A percentile compares a stretch with the other conserved stretches of the same genome.
phyloP scores from a whole-genome alignment of 352 stramenopile genomes.

The Phytophthora pseudosyringae region DNA sequence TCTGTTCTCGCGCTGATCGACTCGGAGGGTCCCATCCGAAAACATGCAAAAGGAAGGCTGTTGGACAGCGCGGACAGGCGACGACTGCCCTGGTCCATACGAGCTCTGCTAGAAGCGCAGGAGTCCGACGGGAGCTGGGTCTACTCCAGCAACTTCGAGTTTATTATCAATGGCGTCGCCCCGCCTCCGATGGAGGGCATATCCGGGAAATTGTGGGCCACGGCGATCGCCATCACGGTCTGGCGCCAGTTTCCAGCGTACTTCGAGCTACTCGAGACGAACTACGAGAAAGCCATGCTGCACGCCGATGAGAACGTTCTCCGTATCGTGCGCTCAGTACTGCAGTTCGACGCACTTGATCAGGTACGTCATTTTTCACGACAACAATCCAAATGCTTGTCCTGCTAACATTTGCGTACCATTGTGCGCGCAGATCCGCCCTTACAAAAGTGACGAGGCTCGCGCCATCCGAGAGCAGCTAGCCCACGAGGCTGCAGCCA shows the following conservation, averaged over 20 bases:
- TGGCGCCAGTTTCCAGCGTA: constrained; percentile 67
- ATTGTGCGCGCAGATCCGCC: constrained; percentile 48
- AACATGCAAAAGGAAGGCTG: constrained; percentile 31
- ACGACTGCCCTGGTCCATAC: constrained; percentile 47
- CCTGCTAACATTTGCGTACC: background rate
- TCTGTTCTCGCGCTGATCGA: background rate
- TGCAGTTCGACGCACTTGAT: constrained; percentile 51
- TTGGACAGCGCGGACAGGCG: constrained; percentile 36
- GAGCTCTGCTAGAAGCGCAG: constrained; percentile 54
- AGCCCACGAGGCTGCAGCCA: constrained; percentile 48
- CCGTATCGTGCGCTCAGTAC: constrained; percentile 39
- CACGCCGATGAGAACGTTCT: constrained; percentile 69
- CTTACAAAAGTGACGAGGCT: constrained; percentile 61
- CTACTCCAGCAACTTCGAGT: constrained; percentile 63
- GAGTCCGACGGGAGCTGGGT: constrained; percentile 70
- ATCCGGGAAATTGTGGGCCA: constrained; percentile 64
- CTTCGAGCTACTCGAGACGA: constrained; percentile 58
- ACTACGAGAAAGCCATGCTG: constrained; percentile 67
- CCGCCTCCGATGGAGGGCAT: constrained; percentile 53
- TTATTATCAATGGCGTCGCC: constrained; percentile 53
- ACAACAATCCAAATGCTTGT: background rate
- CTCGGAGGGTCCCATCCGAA: constrained; percentile 10
- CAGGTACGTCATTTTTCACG: constrained; percentile 28
- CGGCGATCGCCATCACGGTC: constrained; percentile 57
- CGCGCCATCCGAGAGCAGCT: constrained; percentile 52